Conservation (phyloP, 345 rosid species). For the Ceriops zippeliana region DNA sequence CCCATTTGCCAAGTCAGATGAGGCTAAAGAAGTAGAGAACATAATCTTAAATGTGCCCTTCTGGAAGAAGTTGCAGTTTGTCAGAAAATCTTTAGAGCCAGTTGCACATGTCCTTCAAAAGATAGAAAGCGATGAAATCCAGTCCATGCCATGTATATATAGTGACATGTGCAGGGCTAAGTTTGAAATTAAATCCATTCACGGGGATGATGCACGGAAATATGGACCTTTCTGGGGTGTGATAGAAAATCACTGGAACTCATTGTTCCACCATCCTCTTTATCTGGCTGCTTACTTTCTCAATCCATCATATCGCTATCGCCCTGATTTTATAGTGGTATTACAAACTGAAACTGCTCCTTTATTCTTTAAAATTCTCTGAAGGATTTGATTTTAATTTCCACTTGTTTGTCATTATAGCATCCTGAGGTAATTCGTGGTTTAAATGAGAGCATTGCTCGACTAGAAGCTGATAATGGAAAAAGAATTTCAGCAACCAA, state of each 20-base stretch:
- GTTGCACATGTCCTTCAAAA: slow-evolving; percentile 34
- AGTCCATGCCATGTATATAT: slow-evolving; percentile 36
- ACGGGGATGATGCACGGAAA: slow-evolving; percentile 45
- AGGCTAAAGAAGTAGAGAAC: slow-evolving; percentile 45
- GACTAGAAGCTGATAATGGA: slow-evolving; percentile 69
- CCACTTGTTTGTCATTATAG: slow-evolving; percentile 32
- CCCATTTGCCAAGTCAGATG: slow-evolving; percentile 30
- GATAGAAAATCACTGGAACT: slow-evolving; percentile 68
- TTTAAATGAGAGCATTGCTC: slow-evolving; percentile 79
- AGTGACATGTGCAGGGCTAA: slow-evolving; percentile 39
- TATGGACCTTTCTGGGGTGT: slow-evolving; percentile 76
- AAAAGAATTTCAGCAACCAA: slow-evolving; percentile 76
- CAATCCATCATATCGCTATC: slow-evolving; percentile 78
- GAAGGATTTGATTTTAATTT: background rate
- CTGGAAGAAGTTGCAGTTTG: slow-evolving; percentile 42
- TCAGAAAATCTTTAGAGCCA: slow-evolving; percentile 38
- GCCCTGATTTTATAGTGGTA: slow-evolving; percentile 74
- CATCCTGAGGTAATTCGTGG: slow-evolving; percentile 78
- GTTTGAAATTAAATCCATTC: slow-evolving; percentile 36
- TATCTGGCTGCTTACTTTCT: slow-evolving; percentile 86
- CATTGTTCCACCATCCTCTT: slow-evolving; percentile 79
- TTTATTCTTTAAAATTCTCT: background rate
- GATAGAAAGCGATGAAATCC: slow-evolving; percentile 29
- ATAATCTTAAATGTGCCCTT: slow-evolving; percentile 33
- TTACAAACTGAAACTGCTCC: slow-evolving; percentile 3